Base-by-base conservation (phyloP, 257 asterid genomes). In the Solanum clarkiae region DNA sequence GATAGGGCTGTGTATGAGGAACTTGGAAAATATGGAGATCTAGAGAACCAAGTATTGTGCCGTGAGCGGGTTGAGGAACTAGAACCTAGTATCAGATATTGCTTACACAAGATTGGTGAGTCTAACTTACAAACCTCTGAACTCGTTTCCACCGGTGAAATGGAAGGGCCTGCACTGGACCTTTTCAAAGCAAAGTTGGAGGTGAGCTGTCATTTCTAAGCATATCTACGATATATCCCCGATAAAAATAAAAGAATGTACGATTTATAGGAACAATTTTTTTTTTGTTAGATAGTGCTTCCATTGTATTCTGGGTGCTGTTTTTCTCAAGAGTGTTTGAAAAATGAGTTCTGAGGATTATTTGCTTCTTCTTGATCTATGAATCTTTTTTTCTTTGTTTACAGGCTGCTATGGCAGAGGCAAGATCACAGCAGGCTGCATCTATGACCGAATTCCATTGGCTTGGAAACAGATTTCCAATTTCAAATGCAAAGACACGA, bases 341-440 rank as follows among this genome's bases (percentile, higher is more conserved):
- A 62, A 18, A 36, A 18, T 80, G 70, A 32, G 10, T 59, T 59
- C 45, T 36, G 40, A 47, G 56, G 54, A 77, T 47, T 47, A 45
- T 68, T 81, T 75, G 29, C 47, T 82, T 86, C 80, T 71, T 44
- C 45, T 80, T 84, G 70, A 85, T 82, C 22, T 60, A 71, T 80
- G 65, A 71, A 59, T 84, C 89, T 88, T 84, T 88, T 26, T 63
- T 51, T 86, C 84, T 85, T 84, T 62, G 80, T 83, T 86, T 84
- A 84, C 90, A 96, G 98, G 98, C 99, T 90, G 98, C 88, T 88
- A 93, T 94, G 97, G 94, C 98, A 63, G 99, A 97, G 90, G 98
- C 97, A 88, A 97, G 99, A 87, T 93, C 98, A 65, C 99, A 95
- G 92, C 98, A 95, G 87, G 99, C 98, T 65, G 96, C 98, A 86